phyloP scores from a whole-genome alignment of 148 eudicot species.

The Fagopyrum tataricum region DNA sequence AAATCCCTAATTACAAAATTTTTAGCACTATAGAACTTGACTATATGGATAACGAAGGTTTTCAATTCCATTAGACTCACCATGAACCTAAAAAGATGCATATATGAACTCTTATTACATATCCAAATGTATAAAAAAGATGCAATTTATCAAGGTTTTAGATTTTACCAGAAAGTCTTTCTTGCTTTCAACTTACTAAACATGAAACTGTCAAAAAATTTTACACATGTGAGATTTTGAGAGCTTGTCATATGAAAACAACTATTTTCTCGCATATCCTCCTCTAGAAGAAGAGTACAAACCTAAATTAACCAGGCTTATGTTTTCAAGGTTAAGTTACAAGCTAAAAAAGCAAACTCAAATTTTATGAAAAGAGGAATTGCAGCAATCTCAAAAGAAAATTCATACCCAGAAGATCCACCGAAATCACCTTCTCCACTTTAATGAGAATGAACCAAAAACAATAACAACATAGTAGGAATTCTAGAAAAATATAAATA shows the following conservation, averaged over 20 bases:
- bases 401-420: too few species aligned
- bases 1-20: constrained; percentile 81
- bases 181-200: constrained; percentile 72
- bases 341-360: too few species aligned
- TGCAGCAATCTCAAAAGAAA: too few species aligned
- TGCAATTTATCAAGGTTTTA: neutral
- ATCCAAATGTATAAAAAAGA: neutral
- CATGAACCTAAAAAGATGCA: constrained; percentile 54
- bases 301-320: too few species aligned
- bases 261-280: too few species aligned
- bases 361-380: too few species aligned
- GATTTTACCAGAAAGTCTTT: constrained; percentile 76
- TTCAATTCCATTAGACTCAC: constrained; percentile 99
- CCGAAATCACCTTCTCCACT: too few species aligned
- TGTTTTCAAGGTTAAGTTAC: too few species aligned
- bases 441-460: too few species aligned
- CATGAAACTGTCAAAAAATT: constrained; percentile 97
- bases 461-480: too few species aligned
- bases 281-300: constrained; percentile 90
- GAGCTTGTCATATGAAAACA: too few species aligned
- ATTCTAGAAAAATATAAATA: too few species aligned
- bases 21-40: constrained; percentile 32
- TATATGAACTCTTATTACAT: neutral
- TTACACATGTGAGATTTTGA: constrained; percentile 96
- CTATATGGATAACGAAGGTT: constrained; percentile 83